Conservation (phyloP, 208 protist species). For the Crithidia sp. region DNA sequence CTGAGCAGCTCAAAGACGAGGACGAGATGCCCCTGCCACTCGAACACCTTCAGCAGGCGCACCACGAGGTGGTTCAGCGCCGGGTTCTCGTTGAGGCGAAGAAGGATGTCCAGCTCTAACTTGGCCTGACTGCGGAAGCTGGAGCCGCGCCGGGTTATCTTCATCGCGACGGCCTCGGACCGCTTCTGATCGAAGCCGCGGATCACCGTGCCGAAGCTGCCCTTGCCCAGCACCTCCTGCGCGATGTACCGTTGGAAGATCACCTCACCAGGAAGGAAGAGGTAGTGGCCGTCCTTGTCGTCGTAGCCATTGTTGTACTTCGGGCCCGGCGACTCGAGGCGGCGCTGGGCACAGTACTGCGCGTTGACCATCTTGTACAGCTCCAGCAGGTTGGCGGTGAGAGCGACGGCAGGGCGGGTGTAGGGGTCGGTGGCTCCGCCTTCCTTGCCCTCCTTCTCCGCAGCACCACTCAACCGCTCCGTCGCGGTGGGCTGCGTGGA, state of each 20-base stretch:
- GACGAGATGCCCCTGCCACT: slow-evolving; percentile 95
- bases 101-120: slow-evolving; percentile 85
- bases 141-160: slow-evolving; percentile 83
- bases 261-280: slow-evolving; percentile 81
- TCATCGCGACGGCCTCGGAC: slow-evolving; percentile 85
- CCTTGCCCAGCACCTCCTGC: slow-evolving; percentile 86
- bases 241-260: slow-evolving; percentile 88
- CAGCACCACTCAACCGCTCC: not conserved
- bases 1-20: slow-evolving; percentile 97
- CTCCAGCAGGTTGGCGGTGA: slow-evolving; percentile 60
- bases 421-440: slow-evolving; percentile 7
- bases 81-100: slow-evolving; percentile 71
- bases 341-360: slow-evolving; percentile 64
- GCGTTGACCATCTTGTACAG: slow-evolving; percentile 84
- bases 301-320: slow-evolving; percentile 91
- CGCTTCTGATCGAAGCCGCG: slow-evolving; percentile 88
- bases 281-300: slow-evolving; percentile 90
- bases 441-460: not conserved
- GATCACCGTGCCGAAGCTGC: slow-evolving; percentile 92
- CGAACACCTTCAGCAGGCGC: slow-evolving; percentile 85
- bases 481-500: not conserved
- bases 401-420: slow-evolving; percentile 42
- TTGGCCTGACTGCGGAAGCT: slow-evolving; percentile 87
- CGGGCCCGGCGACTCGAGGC: slow-evolving; percentile 59
- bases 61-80: slow-evolving; percentile 81